Percentiles rank a stretch among this genome's conserved stretches.
Evolutionary conservation across 495 filamentous ascomycete species (phyloP).

Genomic region (Daldinia decipiens): DNA sequence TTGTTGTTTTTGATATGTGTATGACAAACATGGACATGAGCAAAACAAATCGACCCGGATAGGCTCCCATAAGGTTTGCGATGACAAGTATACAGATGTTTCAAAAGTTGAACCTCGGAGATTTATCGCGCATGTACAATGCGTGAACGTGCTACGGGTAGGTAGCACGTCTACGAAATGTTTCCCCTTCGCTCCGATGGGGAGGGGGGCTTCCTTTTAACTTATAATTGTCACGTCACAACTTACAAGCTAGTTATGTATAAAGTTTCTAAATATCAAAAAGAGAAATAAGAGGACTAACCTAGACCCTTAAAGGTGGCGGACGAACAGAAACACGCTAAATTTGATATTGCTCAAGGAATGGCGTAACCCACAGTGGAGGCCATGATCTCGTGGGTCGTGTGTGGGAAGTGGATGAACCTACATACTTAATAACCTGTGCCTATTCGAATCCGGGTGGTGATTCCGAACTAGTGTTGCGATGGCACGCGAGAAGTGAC

Average conservation of each 20-base stretch:
- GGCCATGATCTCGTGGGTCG: conserved; percentile 35
- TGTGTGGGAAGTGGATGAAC: conserved; percentile 37
- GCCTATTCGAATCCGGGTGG: conserved; percentile 35
- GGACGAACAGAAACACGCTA: conserved; percentile 14
- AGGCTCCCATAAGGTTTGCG: not conserved
- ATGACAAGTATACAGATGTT: conserved; percentile 14
- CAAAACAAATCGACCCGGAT: not conserved
- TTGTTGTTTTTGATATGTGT: not conserved
- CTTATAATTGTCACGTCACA: conserved; percentile 9
- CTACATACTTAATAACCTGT: not conserved
- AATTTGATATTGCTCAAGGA: conserved; percentile 34
- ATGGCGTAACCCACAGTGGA: conserved; percentile 37
- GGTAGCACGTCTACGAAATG: conserved; percentile 17
- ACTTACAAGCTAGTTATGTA: conserved; percentile 1
- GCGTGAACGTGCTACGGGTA: conserved; percentile 26
- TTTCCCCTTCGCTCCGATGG: not conserved
- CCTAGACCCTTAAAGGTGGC: too few relatives aligned
- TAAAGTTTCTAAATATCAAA: not conserved
- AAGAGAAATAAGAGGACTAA: not conserved
- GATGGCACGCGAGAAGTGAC: conserved; percentile 38
- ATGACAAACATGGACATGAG: not conserved
- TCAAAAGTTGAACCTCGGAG: conserved; percentile 37
- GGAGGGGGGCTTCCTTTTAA: not conserved
- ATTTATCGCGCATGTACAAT: conserved; percentile 40
- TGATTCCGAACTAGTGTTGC: conserved; percentile 33